These are phyloP conservation scores for Striga hermonthica DNA, from an alignment of 305 asterid genomes.

Conservation along the genomic window DNA sequence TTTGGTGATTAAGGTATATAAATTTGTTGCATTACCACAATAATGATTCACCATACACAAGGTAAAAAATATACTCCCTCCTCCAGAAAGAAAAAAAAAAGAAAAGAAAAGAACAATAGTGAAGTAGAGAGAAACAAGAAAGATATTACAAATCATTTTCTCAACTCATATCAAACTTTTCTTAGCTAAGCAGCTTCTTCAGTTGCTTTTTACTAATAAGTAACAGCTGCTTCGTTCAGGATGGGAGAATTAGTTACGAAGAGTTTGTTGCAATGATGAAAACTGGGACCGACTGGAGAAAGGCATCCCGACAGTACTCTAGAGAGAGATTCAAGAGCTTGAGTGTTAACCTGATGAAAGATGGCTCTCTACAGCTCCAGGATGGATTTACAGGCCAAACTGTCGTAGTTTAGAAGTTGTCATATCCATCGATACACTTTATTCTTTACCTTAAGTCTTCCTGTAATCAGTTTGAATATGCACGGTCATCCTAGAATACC, in stretches of 20 bases:
- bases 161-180: background rate
- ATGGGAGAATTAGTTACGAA: slow-evolving; percentile 8
- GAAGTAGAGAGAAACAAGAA: background rate
- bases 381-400: slow-evolving; percentile 14
- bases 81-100: background rate
- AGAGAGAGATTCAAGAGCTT: slow-evolving; percentile 18
- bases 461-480: background rate
- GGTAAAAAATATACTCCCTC: too few species aligned
- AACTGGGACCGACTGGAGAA: slow-evolving; percentile 15
- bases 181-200: background rate
- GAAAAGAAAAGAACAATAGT: too few species aligned
- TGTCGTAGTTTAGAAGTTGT: slow-evolving; percentile 4
- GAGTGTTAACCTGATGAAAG: slow-evolving; percentile 5
- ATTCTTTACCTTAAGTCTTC: slow-evolving; percentile 15
- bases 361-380: slow-evolving; percentile 8
- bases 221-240: background rate
- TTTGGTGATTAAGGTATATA: too few species aligned
- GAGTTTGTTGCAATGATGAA: slow-evolving; percentile 18
- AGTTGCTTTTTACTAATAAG: background rate
- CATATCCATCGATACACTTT: background rate
- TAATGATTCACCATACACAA: too few species aligned
- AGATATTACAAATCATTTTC: background rate
- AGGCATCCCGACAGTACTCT: slow-evolving; percentile 14
- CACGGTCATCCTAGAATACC: background rate
- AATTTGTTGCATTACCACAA: too few species aligned